Evolutionary conservation across 2,329 filamentous ascomycete genomes (phyloP), one percentile per base, ranked within the genome.

Genomic region (Epichloe festucae): DNA sequence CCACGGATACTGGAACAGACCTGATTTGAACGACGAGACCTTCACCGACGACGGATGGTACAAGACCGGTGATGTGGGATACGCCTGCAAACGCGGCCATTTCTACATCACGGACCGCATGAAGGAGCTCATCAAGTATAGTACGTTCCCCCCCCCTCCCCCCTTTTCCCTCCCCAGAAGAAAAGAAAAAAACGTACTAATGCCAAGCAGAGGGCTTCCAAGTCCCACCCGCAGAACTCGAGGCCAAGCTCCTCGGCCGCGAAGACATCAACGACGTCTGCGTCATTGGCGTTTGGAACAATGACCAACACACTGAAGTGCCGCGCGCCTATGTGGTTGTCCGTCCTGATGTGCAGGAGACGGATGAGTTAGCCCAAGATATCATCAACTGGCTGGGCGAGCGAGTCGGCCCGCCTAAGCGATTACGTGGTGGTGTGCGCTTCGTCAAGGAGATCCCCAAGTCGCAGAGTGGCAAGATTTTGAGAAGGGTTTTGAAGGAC

Each of bases 31-130:
- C 3, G 73, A 71, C 2, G 82, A 87, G 45, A 82, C 85, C 0
- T 81, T 93, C 55, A 86, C 85, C 2, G 58, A 71, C 0, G 88
- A 94, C 57, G 88, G 88, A 1, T 96, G 82, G 72, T 95, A 95
- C 75, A 90, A 84, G 67, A 95, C 90, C 0, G 90, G 90, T 2
- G 90, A 96, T 61, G 82, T 95, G 27, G 87, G 88, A 4, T 82
- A 87, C 57, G 79, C 87, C 60, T 87, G 95, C 62, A 71, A 76
- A 45, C 75, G 86, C 48, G 86, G 86, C 34, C 87, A 94, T 62
- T 87, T 94, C 61, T 95, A 83, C 71, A 91, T 95, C 63, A 95
- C 90, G 1, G 90, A 96, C 63, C 84, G 89, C 35, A 81, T 81
- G 62, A 89, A 89, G 72, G 84, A 79, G 58, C 82, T 75, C 51